Evolutionary conservation across 2,329 filamentous ascomycete genomes (phyloP), one percentile per base, ranked within the genome.

Genomic region (Orbilia javanica): DNA sequence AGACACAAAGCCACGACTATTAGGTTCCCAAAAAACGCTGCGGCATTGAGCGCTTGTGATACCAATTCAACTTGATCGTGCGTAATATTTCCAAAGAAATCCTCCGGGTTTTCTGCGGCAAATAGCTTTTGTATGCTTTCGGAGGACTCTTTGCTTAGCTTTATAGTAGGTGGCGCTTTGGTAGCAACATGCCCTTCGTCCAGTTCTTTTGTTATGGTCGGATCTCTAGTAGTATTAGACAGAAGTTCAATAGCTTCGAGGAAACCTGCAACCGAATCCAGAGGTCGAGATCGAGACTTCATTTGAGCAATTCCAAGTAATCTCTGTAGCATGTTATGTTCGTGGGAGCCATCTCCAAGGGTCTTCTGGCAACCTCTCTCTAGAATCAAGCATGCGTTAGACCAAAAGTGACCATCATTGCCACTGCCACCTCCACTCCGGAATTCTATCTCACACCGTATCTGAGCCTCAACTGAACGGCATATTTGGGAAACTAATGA

Each of bases 381-480:
- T 15, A n/a, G 13, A 13, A 2, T 3, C 13, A 4, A 18, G 11
- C 6, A 44, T n/a, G 13, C 13, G 3, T 3, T n/a, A 18, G 7
- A 44, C 39, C 13, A 44, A n/a, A 13, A 44, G 15, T 44, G 1
- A 11, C 39, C 13, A 44, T 44, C 13, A n/a, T 6, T 11, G 6
- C 3, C 15, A 6, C 42, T 6, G 4, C n/a, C 42, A 20, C 11
- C 42, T 44, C n/a, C 42, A 20, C 11, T n/a, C 20, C n/a, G n/a
- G 4, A 44, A 20, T 7, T 4, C n/a, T 7, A 44, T 44, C 7
- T 44, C 53, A 29, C 31, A 65, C 42, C 57, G 65, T 29, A 69
- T 50, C 27, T 67, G 65, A 4, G 39, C 53, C 52, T 64, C 55
- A 13, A 76, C 64, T 1, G 72, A 66, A 27, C 42, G 50, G 42